Conservation (phyloP, 495 filamentous ascomycete species). For the Talaromyces adpressus region DNA sequence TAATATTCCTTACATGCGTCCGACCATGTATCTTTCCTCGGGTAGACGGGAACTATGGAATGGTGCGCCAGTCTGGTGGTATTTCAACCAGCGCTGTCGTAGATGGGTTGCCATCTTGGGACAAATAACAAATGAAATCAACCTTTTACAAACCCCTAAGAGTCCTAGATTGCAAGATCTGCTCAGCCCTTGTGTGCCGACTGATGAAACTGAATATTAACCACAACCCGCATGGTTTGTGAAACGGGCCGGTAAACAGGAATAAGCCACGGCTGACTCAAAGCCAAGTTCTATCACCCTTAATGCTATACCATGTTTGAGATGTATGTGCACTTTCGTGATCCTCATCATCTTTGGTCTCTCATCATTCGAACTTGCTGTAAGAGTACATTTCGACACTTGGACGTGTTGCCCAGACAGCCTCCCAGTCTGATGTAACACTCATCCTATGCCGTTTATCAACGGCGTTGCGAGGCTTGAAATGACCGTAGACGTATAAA, state of each 20-base stretch:
- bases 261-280: not conserved
- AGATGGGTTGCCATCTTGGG: not conserved
- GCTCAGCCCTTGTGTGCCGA: not conserved
- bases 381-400: not conserved
- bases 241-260: not conserved
- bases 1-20: conserved; percentile 8
- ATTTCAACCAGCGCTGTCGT: not conserved
- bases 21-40: not conserved
- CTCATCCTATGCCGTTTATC: not conserved
- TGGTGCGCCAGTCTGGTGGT: conserved; percentile 8
- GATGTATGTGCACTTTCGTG: not conserved
- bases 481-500: not conserved
- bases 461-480: not conserved
- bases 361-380: not conserved
- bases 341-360: not conserved
- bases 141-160: not conserved
- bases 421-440: not conserved
- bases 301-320: not conserved
- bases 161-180: not conserved
- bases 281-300: not conserved
- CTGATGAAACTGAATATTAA: not conserved
- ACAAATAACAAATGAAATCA: not conserved
- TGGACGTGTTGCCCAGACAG: not conserved
- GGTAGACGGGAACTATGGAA: conserved; percentile 9
- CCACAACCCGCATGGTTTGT: not conserved